Conservation (phyloP, 208 protist genomes). For the Novymonas esmeraldas region DNA sequence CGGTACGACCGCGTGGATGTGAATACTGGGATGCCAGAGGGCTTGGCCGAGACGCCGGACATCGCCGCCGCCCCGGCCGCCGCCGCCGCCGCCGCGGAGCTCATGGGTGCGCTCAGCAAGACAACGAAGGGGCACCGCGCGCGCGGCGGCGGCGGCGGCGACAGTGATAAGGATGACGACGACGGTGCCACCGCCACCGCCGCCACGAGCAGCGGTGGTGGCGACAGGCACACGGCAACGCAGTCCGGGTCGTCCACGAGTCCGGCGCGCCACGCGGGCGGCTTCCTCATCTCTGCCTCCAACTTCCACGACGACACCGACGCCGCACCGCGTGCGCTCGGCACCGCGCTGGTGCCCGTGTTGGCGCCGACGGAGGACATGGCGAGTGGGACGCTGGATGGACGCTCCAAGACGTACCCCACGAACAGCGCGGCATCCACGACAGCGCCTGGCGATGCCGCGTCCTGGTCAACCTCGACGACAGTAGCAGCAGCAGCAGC, state of each 20-base stretch:
- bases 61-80: slow-evolving; percentile 1
- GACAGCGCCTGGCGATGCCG: neutral
- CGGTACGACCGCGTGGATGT: slow-evolving; percentile 80
- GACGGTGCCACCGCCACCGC: too few relatives aligned
- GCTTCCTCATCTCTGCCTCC: too few relatives aligned
- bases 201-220: too few relatives aligned
- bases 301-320: too few relatives aligned
- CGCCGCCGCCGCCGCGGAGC: neutral
- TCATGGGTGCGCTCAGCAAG: neutral
- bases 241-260: too few relatives aligned
- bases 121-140: neutral
- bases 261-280: too few relatives aligned
- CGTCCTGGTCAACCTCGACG: neutral
- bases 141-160: neutral
- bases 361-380: neutral
- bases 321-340: too few relatives aligned
- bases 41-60: slow-evolving; percentile 11
- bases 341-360: neutral
- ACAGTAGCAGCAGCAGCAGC: neutral
- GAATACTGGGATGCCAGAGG: slow-evolving; percentile 68
- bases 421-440: neutral
- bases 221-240: too few relatives aligned
- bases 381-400: neutral
- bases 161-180: too few relatives aligned
- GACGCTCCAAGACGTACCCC: neutral